Conservation (phyloP, 495 filamentous ascomycete genomes). For the Hypoxylon trugodes region DNA sequence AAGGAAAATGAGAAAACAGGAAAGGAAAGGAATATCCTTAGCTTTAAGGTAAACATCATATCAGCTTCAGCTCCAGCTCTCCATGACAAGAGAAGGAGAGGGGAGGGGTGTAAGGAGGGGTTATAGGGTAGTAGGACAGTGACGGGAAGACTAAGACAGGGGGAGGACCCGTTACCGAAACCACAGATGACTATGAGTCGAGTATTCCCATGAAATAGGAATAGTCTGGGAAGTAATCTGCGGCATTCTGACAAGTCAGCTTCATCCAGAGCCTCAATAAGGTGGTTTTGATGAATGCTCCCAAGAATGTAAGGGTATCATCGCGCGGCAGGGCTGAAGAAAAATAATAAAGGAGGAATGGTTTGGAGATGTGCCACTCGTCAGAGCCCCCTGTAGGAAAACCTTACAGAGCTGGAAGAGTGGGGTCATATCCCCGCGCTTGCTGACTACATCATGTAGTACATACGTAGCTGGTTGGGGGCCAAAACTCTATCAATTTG, state of each 20-base stretch:
- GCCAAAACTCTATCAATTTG: background rate
- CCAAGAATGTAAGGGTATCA: no score
- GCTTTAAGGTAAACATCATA: constrained; percentile 8
- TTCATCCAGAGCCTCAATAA: background rate
- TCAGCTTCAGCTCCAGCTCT: background rate
- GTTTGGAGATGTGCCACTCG: background rate
- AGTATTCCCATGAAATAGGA: background rate
- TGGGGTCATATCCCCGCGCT: background rate
- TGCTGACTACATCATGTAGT: background rate
- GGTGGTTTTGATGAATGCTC: no score
- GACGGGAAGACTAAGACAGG: background rate
- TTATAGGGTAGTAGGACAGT: background rate
- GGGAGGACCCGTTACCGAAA: background rate
- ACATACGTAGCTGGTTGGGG: constrained; percentile 9
- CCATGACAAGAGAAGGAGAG: constrained; percentile 9
- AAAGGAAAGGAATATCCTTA: background rate
- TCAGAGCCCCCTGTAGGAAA: background rate
- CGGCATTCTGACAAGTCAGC: background rate
- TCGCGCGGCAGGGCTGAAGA: constrained; percentile 8
- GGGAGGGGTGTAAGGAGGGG: background rate
- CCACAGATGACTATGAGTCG: background rate
- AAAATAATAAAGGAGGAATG: background rate
- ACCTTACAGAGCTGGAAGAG: background rate
- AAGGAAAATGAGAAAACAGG: background rate
- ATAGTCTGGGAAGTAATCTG: background rate